Evolutionary conservation across 2,329 filamentous ascomycete species (phyloP).

Genomic region (Aspergillus sp.): DNA sequence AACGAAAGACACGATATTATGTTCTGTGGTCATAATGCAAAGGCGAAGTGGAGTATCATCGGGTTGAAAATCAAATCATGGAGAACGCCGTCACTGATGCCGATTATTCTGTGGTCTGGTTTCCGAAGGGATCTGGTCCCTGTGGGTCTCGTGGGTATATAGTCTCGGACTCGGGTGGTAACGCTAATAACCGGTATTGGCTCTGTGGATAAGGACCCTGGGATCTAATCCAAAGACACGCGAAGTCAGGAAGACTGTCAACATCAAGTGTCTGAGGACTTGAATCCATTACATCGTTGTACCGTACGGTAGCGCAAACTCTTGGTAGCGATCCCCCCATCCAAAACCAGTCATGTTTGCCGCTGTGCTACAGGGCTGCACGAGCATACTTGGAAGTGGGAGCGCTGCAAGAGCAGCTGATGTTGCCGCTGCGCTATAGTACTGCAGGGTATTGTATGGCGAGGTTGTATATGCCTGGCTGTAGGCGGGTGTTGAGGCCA

Average conservation of each 20-base stretch:
- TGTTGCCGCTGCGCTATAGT: conserved; percentile 76
- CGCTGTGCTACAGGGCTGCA: conserved; percentile 78
- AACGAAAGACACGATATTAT: conserved; percentile 20
- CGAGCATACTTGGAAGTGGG: conserved; percentile 81
- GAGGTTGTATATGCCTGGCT: conserved; percentile 75
- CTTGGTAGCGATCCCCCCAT: conserved; percentile 76
- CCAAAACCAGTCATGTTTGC: conserved; percentile 75
- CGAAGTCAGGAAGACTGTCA: conserved; percentile 26
- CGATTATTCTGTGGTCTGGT: conserved; percentile 43
- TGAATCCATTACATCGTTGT: conserved; percentile 67
- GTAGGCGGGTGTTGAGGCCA: conserved; percentile 66
- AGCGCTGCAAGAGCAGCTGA: conserved; percentile 73
- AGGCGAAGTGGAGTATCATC: conserved; percentile 41
- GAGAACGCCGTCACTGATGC: conserved; percentile 57
- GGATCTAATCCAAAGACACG: conserved; percentile 24
- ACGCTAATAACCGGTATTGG: conserved; percentile 13
- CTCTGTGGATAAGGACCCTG: conserved; percentile 17
- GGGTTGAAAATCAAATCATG: conserved; percentile 47
- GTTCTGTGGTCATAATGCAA: conserved; percentile 34
- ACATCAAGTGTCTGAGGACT: conserved; percentile 32
- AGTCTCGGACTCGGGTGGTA: conserved; percentile 43
- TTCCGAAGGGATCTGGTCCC: conserved; percentile 38
- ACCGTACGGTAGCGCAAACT: conserved; percentile 70
- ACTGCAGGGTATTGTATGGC: conserved; percentile 59
- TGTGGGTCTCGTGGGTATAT: conserved; percentile 37